Conservation (phyloP, 1,284 basidiomycete genomes). For the Phylloporus sp. region DNA sequence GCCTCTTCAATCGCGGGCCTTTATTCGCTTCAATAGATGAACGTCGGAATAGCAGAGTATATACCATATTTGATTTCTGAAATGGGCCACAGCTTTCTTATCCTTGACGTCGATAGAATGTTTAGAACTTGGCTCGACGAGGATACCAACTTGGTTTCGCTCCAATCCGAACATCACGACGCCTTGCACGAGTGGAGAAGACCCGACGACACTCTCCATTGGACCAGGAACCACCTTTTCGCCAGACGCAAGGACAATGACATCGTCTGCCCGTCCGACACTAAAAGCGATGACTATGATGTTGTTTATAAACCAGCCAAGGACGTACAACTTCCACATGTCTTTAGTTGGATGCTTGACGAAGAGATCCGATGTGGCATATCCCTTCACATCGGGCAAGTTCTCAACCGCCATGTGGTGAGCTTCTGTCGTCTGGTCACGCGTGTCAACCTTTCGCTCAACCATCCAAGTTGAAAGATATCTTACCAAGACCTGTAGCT, state of each 20-base stretch:
- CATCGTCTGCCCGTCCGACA: conserved; percentile 38
- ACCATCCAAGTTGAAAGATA: no score
- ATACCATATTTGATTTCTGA: conserved; percentile 49
- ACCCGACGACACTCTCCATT: conserved; percentile 38
- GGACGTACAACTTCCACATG: conserved; percentile 37
- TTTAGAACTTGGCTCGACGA: conserved; percentile 45
- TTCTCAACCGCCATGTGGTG: conserved; percentile 35
- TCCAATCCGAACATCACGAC: conserved; percentile 51
- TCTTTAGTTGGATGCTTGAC: conserved; percentile 38
- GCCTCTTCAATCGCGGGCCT: conserved; percentile 38
- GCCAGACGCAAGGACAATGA: conserved; percentile 39
- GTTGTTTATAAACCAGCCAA: neutral
- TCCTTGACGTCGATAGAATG: conserved; percentile 39
- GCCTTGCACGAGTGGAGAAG: conserved; percentile 20
- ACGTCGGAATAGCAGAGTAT: conserved; percentile 13
- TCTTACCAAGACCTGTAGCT: conserved; percentile 43
- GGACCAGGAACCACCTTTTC: conserved; percentile 43
- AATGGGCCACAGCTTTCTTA: conserved; percentile 35
- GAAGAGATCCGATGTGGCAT: conserved; percentile 38
- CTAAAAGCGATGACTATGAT: conserved; percentile 9
- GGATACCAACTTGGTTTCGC: conserved; percentile 47
- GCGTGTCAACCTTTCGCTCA: neutral
- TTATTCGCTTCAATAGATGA: conserved; percentile 6
- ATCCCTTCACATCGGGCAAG: conserved; percentile 35
- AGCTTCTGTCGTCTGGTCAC: conserved; percentile 15